Evolutionary conservation across 176 grass and related monocot species (phyloP).

Genomic region (barley (Hordeum vulgare)): MorexV3_pseudomolecules_assembly NC_058519.1:9038997-9039496

Average conservation of each 20-base stretch:
- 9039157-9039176: constrained; percentile 15
- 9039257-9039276: constrained; percentile 37
- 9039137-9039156: not conserved
- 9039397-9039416: constrained; percentile 43
- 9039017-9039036: no score
- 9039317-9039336: constrained; percentile 35
- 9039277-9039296: constrained; percentile 14
- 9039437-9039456: constrained; percentile 47
- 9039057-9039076: no score
- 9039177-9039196: constrained; percentile 25
- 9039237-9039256: constrained; percentile 31
- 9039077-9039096: no score
- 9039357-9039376: constrained; percentile 16
- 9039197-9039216: constrained; percentile 16
- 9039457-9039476: constrained; percentile 32
- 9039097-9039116: no score
- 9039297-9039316: not conserved
- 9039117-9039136: not conserved
- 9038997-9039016: no score
- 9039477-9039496: not conserved
- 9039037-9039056: no score
- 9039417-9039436: constrained; percentile 58
- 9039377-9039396: constrained; percentile 50
- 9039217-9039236: constrained; percentile 14
- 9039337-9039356: constrained; percentile 51